These are phyloP conservation scores for Rhododendron ovatum DNA, from an alignment of 148 eudicot genomes.

Conservation along the genomic window DNA sequence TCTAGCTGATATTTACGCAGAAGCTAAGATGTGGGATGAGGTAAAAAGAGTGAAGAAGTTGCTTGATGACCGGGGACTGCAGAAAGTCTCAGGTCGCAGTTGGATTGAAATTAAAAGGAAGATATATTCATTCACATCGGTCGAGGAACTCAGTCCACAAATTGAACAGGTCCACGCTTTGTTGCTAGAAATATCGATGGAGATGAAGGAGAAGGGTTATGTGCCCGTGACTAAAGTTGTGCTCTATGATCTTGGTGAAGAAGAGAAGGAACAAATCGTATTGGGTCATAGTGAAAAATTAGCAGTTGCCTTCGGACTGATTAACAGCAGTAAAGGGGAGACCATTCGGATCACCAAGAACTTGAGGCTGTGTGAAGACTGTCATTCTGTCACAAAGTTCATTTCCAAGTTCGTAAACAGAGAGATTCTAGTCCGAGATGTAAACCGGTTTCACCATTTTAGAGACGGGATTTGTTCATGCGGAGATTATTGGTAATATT, in stretches of 20 bases:
- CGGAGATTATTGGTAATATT: conserved; percentile 68
- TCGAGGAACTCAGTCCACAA: conserved; percentile 79
- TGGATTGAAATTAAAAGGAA: conserved; percentile 78
- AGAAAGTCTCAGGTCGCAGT: conserved; percentile 71
- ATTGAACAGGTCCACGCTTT: conserved; percentile 70
- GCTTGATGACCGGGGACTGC: conserved; percentile 56
- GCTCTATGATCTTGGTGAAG: conserved; percentile 63
- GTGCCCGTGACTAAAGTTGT: conserved; percentile 63
- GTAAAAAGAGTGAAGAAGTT: conserved; percentile 65
- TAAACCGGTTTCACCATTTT: conserved; percentile 84
- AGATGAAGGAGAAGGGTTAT: conserved; percentile 81
- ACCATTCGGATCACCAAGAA: conserved; percentile 82
- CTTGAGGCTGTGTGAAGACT: conserved; percentile 89
- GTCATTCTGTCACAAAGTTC: conserved; percentile 83
- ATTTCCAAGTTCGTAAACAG: conserved; percentile 61
- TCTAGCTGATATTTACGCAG: conserved; percentile 77
- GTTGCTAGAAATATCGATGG: conserved; percentile 53
- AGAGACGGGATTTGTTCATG: conserved; percentile 87
- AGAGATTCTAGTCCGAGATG: conserved; percentile 87
- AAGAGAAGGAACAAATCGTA: conserved; percentile 71
- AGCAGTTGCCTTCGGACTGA: conserved; percentile 85
- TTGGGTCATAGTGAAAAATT: conserved; percentile 92
- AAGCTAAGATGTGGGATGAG: conserved; percentile 75
- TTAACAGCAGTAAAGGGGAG: conserved; percentile 61
- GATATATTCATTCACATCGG: conserved; percentile 60